Percentiles rank a stretch among this genome's conserved stretches.
phyloP scores from a whole-genome alignment of 768 basidiomycete genomes.

The Rhizopogon vinicolor region DNA sequence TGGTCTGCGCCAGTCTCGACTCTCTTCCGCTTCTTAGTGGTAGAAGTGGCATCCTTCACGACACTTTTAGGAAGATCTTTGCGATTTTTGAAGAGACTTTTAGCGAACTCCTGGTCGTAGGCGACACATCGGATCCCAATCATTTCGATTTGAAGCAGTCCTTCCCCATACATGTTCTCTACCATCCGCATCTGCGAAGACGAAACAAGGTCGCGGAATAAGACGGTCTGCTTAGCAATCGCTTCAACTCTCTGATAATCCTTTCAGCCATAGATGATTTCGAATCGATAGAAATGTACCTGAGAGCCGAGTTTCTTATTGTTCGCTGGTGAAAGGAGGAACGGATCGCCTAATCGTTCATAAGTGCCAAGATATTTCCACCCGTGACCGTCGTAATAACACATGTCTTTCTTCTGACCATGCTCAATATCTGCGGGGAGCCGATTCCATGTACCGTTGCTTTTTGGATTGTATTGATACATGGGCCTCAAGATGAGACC shows the following conservation, averaged over 20 bases:
- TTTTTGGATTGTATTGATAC: slow-evolving; percentile 24
- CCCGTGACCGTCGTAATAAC: slow-evolving; percentile 1
- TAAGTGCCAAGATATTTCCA: slow-evolving; percentile 22
- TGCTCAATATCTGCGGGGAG: slow-evolving; percentile 5
- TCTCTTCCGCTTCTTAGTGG: background rate
- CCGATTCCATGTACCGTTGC: slow-evolving; percentile 14
- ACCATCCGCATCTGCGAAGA: slow-evolving; percentile 21
- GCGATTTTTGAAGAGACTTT: slow-evolving; percentile 8
- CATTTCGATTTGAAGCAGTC: slow-evolving; percentile 23
- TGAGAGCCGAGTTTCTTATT: slow-evolving; percentile 7
- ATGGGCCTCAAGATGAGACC: slow-evolving; percentile 20
- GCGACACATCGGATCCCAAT: slow-evolving; percentile 19
- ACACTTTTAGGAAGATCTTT: background rate
- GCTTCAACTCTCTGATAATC: slow-evolving; percentile 13
- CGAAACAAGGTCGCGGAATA: slow-evolving; percentile 17
- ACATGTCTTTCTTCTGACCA: slow-evolving; percentile 17
- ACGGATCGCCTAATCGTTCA: slow-evolving; percentile 13
- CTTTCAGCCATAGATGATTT: background rate
- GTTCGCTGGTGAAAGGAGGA: slow-evolving; percentile 10
- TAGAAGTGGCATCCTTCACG: background rate
- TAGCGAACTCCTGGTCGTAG: slow-evolving; percentile 11
- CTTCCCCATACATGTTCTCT: slow-evolving; percentile 22
- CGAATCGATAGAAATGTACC: slow-evolving; percentile 5
- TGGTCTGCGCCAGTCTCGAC: background rate
- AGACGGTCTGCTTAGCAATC: slow-evolving; percentile 12